Evolutionary conservation across 192 early-diverging fungal species (phyloP), one percentile per base, ranked within the genome.

Genomic region (Coemansia sp.): DNA sequence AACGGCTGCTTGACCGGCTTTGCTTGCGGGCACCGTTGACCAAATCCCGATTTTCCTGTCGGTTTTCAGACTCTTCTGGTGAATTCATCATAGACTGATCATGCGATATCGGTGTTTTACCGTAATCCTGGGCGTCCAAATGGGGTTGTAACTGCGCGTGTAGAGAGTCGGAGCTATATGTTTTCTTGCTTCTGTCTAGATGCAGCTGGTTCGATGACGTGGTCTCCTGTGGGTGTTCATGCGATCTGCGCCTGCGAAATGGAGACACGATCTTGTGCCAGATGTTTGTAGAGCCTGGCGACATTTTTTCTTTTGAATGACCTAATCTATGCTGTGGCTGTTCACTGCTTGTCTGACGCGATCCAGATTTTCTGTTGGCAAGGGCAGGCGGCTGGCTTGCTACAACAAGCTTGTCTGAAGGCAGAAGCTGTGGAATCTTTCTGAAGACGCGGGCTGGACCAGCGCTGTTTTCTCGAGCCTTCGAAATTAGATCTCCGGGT

Each of bases 371-470:
- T 45, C 42, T 45, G 42, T 14, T 45, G 8, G 42, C 10, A 11
- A 7, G 52, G n/a, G 8, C 52, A 25, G 22, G 52, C 5, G 52
- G 22, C 28, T n/a, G 52, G 52, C 52, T 55, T 7, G 22, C 10
- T 3, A 16, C 52, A 31, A 7, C 2, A 20, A 30, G 5, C 28
- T 7, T 7, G 28, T 30, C 30, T 5, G 12, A 11, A 11, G 17
- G 52, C 2, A 25, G 6, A 28, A 30, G 12, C 17, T 38, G 17
- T 58, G 56, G 36, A 20, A 5, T 29, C 28, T 36, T 68, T 20
- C 72, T 48, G 29, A 74, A 60, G 2, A 63, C 62, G 18, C 72
- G 57, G 5, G 60, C 54, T 2, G 72, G 72, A 12, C 48, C 60
- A 5, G 54, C 33, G 48, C 38, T 16, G 67, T 33, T 38, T 25